phyloP scores from a whole-genome alignment of 306 rosid genomes.

The Dryas drummondii region DNA sequence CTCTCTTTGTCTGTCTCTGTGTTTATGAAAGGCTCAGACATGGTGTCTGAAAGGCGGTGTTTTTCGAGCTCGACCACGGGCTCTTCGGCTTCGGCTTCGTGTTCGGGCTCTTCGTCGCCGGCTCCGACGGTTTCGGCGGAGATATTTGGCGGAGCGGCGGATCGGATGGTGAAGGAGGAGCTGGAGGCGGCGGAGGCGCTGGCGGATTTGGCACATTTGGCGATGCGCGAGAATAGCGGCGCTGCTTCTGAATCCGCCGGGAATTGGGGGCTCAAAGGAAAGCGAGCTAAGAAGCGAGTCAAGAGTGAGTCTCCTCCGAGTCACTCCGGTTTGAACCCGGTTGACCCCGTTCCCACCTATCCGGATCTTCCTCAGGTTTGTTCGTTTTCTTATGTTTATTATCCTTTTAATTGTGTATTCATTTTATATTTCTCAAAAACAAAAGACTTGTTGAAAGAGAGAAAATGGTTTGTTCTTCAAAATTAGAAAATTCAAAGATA shows the following conservation, averaged over 20 bases:
- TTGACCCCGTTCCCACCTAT: constrained; percentile 25
- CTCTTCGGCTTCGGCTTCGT: constrained; percentile 23
- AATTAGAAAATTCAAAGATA: constrained; percentile 7
- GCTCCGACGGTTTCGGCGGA: constrained; percentile 14
- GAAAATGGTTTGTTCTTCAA: constrained; percentile 1
- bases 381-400: neutral
- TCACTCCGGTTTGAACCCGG: constrained; percentile 24
- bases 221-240: constrained; percentile 42
- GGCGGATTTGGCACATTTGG: constrained; percentile 66
- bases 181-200: constrained; percentile 96
- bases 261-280: constrained; percentile 40
- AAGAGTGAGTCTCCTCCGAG: constrained; percentile 46
- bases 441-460: neutral
- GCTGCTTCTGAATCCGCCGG: constrained; percentile 19
- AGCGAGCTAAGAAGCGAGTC: constrained; percentile 42
- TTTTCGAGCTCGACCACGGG: constrained; percentile 28
- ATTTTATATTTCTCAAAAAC: neutral
- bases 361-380: constrained; percentile 54
- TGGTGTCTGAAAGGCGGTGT: constrained; percentile 34
- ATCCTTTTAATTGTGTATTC: neutral
- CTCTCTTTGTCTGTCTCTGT: neutral
- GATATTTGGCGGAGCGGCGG: constrained; percentile 26
- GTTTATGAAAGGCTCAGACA: neutral
- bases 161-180: constrained; percentile 63
- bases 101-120: constrained; percentile 7